Base-by-base conservation (phyloP, 73 alveolate genomes). In the Paraurostyla sp. region DNA sequence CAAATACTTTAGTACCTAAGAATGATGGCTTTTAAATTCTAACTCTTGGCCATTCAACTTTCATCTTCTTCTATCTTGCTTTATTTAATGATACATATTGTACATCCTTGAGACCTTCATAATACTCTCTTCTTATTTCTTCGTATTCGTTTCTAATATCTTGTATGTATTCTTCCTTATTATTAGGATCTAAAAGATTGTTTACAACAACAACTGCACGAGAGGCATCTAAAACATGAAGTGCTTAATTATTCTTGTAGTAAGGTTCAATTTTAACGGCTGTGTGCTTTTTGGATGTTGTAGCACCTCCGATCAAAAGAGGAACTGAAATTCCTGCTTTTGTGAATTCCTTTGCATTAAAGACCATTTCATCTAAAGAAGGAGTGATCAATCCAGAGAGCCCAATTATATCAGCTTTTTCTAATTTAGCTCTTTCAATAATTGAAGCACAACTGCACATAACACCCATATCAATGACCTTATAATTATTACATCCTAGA, bases 361-460 rank as follows among this genome's bases (percentile, higher is more conserved):
- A 93, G 33, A 93, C 97, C 98, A 95, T 95, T 76, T 95, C 97
- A 42, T 95, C 98, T 46, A 95, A 83, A 16, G 97, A 90, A 0
- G 98, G 98, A 18, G 98, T 95, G 90, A 95, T 95, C 62, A 95
- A 89, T 41, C 98, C 98, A 1, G 96, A 87, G 30, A 95, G 87
- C 33, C 98, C 98, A 36, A 95, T 48, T 57, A 93, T 83, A 42
- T 95, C 98, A 35, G 89, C 96, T 30, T 93, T 86, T 58, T 86
- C 95, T 80, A 69, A 75, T 45, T 49, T 54, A 15, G 85, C 76
- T 30, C 84, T 90, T 58, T 91, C 93, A 58, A 91, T 57, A 80
- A 95, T 95, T 46, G 89, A 81, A 4, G 85, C 91, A 30, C 93
- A 81, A 0, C 92, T 83, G 62, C 68, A 93, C 96, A 89, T 94